Evolutionary conservation across 1,284 basidiomycete species (phyloP).

Genomic region (Tilletia indica): DNA sequence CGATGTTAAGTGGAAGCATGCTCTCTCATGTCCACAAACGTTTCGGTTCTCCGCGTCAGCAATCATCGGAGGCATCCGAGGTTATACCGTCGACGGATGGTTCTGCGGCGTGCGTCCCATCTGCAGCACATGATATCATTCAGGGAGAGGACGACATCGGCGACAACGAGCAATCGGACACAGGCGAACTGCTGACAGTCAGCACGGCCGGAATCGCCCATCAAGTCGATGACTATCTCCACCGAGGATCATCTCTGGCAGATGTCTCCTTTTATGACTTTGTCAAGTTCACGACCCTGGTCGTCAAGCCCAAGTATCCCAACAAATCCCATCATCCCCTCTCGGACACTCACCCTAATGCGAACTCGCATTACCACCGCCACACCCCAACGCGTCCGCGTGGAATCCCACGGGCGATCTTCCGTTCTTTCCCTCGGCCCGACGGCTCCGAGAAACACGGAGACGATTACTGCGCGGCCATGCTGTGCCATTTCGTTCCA

Average conservation of each 20-base stretch:
- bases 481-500: too few species aligned
- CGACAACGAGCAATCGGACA: too few species aligned
- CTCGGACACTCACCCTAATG: neutral
- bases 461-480: neutral
- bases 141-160: too few species aligned
- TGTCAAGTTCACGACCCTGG: neutral
- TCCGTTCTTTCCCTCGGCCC: neutral
- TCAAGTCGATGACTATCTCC: neutral
- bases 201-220: too few species aligned
- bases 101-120: too few species aligned
- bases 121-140: too few species aligned
- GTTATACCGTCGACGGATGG: too few species aligned
- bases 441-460: neutral
- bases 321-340: neutral
- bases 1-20: neutral
- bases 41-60: neutral
- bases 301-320: neutral
- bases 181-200: too few species aligned
- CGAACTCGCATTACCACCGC: neutral
- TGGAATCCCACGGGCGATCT: neutral
- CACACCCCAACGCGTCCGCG: neutral
- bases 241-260: neutral
- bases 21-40: neutral
- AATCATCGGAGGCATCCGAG: too few species aligned
- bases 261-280: neutral